phyloP scores from a whole-genome alignment of 768 basidiomycete genomes.

The Phallus indusiatus region DNA sequence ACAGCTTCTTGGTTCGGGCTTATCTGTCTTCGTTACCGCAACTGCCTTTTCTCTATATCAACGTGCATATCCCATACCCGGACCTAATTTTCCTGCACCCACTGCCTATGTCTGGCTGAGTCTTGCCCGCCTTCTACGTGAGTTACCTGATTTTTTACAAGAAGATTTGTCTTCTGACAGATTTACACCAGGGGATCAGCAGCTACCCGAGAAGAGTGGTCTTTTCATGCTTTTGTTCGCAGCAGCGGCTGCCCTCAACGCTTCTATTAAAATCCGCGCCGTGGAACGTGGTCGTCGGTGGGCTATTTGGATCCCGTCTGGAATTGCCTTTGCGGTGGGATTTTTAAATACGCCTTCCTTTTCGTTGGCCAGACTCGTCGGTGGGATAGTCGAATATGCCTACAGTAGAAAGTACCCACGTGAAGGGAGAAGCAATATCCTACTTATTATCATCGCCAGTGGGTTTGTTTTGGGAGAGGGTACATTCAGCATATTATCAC shows the following conservation, averaged over 20 bases:
- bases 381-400: slow-evolving; percentile 71
- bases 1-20: slow-evolving; percentile 81
- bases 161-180: background rate
- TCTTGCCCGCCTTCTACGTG: slow-evolving; percentile 67
- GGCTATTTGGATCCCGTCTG: slow-evolving; percentile 81
- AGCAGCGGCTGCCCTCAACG: slow-evolving; percentile 54
- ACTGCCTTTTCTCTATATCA: slow-evolving; percentile 85
- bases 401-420: slow-evolving; percentile 40
- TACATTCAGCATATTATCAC: slow-evolving; percentile 71
- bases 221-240: slow-evolving; percentile 78
- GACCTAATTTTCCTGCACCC: slow-evolving; percentile 92
- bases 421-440: slow-evolving; percentile 43
- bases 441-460: slow-evolving; percentile 80
- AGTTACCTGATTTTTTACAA: slow-evolving; percentile 19
- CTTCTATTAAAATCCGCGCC: slow-evolving; percentile 57
- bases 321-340: slow-evolving; percentile 90
- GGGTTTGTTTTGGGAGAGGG: slow-evolving; percentile 97
- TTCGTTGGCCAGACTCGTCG: slow-evolving; percentile 82
- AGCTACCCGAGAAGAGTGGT: slow-evolving; percentile 66
- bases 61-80: slow-evolving; percentile 80
- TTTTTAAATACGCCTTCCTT: slow-evolving; percentile 96
- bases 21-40: slow-evolving; percentile 83
- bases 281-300: slow-evolving; percentile 38
- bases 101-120: slow-evolving; percentile 91
- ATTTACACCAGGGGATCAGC: slow-evolving; percentile 56